A percentile compares a stretch with the other conserved stretches of the same genome.
Evolutionary conservation across 2,329 filamentous ascomycete species (phyloP).

Genomic region (Claviceps sp.): DNA sequence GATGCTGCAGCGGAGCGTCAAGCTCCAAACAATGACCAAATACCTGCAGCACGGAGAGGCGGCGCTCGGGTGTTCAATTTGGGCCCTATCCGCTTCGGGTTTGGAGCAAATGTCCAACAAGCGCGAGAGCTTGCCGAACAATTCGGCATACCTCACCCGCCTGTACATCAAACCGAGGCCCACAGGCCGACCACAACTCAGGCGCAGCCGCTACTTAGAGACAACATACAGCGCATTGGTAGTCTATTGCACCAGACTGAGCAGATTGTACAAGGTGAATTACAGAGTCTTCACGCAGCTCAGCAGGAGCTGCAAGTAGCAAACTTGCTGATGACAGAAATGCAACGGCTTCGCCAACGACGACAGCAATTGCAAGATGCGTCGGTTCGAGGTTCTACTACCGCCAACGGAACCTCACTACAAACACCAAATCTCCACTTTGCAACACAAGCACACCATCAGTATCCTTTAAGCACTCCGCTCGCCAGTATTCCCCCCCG

Average conservation of each 20-base stretch:
- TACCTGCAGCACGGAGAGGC: slow-evolving; percentile 12
- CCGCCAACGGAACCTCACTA: slow-evolving; percentile 4
- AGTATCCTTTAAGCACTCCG: slow-evolving; percentile 9
- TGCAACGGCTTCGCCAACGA: slow-evolving; percentile 47
- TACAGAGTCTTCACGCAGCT: slow-evolving; percentile 46
- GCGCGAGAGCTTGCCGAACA: slow-evolving; percentile 55
- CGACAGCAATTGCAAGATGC: slow-evolving; percentile 25
- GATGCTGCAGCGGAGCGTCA: slow-evolving; percentile 6
- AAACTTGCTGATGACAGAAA: slow-evolving; percentile 52
- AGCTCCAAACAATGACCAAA: slow-evolving; percentile 8
- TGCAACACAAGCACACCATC: slow-evolving; percentile 10
- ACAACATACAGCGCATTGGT: slow-evolving; percentile 34
- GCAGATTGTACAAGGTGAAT: slow-evolving; percentile 54
- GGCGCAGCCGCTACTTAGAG: slow-evolving; percentile 10
- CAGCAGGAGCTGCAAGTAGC: slow-evolving; percentile 57
- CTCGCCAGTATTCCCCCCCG: slow-evolving; percentile 20
- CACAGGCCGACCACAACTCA: slow-evolving; percentile 10
- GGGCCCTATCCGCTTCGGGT: slow-evolving; percentile 61
- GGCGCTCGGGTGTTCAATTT: slow-evolving; percentile 55
- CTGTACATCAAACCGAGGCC: slow-evolving; percentile 11
- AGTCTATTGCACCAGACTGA: slow-evolving; percentile 53
- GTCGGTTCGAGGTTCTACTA: slow-evolving; percentile 9
- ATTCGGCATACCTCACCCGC: slow-evolving; percentile 33
- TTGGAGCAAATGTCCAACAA: slow-evolving; percentile 57
- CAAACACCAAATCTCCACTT: slow-evolving; percentile 9